A percentile compares a stretch with the other conserved stretches of the same genome.
phyloP scores from a whole-genome alignment of 306 rosid species.

The Cicer judaicum region DNA sequence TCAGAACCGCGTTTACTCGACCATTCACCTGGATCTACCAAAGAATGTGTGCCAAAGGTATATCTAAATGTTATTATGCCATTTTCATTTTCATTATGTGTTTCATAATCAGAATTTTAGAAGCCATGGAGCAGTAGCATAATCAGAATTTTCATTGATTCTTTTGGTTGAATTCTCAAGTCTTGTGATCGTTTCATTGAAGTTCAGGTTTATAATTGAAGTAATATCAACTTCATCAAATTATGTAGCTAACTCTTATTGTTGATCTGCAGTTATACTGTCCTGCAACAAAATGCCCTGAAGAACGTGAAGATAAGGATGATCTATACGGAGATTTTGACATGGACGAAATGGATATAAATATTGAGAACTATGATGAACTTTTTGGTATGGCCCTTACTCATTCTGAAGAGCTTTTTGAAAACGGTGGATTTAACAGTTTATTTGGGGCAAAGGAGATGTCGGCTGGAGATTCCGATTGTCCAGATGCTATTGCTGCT shows the following conservation, averaged over 20 bases:
- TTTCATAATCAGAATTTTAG: background rate
- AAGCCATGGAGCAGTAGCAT: slow-evolving; percentile 2
- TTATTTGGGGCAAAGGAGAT: slow-evolving; percentile 70
- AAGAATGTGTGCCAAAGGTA: slow-evolving; percentile 76
- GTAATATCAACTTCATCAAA: background rate
- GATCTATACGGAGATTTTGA: slow-evolving; percentile 68
- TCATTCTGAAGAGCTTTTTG: slow-evolving; percentile 90
- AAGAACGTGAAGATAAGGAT: slow-evolving; percentile 53
- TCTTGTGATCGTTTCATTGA: too few species aligned
- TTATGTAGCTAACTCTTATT: slow-evolving; percentile 38
- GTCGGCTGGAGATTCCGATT: slow-evolving; percentile 70
- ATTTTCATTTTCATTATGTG: slow-evolving; percentile 1
- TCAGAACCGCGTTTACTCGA: slow-evolving; percentile 51
- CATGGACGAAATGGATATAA: slow-evolving; percentile 90
- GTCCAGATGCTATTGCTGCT: slow-evolving; percentile 71
- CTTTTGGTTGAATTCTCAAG: too few species aligned
- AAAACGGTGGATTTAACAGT: slow-evolving; percentile 95
- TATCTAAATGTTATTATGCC: slow-evolving; percentile 16
- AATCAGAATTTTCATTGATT: background rate
- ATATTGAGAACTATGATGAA: slow-evolving; percentile 89
- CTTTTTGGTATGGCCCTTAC: slow-evolving; percentile 87
- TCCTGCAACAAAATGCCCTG: slow-evolving; percentile 58
- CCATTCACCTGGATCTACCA: slow-evolving; percentile 55
- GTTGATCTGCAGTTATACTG: slow-evolving; percentile 64
- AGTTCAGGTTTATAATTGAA: background rate